Evolutionary conservation across 306 rosid genomes (phyloP).

Genomic region (Datisca glomerata): DNA sequence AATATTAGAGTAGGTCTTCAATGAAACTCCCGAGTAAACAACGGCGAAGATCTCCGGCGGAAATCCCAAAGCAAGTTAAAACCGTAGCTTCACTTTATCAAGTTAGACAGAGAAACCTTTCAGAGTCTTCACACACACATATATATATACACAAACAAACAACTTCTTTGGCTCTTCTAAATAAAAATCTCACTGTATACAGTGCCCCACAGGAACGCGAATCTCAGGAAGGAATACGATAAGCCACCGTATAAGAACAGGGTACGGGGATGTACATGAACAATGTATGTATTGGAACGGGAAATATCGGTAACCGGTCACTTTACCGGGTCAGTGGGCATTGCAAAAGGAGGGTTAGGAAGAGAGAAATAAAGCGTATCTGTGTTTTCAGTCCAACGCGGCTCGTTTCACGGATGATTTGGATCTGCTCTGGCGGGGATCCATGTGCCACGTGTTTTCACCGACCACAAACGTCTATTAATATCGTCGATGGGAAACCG

Average conservation of each 20-base stretch:
- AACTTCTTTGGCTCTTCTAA: background rate
- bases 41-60: constrained; percentile 7
- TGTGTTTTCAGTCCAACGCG: constrained; percentile 18
- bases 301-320: constrained; percentile 16
- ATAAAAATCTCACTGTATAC: constrained; percentile 1
- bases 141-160: constrained; percentile 4
- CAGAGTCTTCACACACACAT: background rate
- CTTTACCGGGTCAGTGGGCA: constrained; percentile 12
- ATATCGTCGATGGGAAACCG: constrained; percentile 14
- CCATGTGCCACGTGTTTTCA: constrained; percentile 18
- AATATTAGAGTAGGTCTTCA: background rate
- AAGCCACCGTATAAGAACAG: too few relatives aligned
- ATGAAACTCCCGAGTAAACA: background rate
- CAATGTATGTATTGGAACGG: too few relatives aligned
- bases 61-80: constrained; percentile 4
- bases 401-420: constrained; percentile 24
- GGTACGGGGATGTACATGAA: too few relatives aligned
- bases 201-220: background rate
- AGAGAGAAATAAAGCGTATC: background rate
- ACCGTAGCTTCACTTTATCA: constrained; percentile 7
- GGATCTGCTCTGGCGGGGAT: constrained; percentile 24
- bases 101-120: background rate
- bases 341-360: too few relatives aligned
- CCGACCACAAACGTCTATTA: background rate
- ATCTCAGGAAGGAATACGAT: too few relatives aligned